Evolutionary conservation across 2,329 filamentous ascomycete genomes (phyloP).

Genomic region (Fusarium odoratissimum): DNA sequence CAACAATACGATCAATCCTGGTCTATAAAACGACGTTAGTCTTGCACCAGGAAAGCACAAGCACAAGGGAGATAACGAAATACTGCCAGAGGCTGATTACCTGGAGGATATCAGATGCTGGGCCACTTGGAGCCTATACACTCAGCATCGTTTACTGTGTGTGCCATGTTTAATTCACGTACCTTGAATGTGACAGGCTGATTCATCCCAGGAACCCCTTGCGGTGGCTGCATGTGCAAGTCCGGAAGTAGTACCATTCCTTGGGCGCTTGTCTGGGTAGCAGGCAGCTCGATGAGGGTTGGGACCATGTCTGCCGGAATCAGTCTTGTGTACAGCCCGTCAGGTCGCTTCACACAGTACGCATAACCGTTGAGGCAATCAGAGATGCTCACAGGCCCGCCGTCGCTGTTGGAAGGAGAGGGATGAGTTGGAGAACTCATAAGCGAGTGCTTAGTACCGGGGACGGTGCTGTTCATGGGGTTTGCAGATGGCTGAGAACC

Average conservation of each 20-base stretch:
- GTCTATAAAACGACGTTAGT: constrained; percentile 40
- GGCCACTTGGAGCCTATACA: constrained; percentile 39
- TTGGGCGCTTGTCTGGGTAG: constrained; percentile 50
- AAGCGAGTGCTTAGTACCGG: constrained; percentile 29
- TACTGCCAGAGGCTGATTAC: constrained; percentile 39
- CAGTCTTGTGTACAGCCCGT: constrained; percentile 34
- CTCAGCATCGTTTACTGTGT: constrained; percentile 44
- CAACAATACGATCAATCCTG: constrained; percentile 51
- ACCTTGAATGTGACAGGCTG: constrained; percentile 55
- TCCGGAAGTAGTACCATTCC: constrained; percentile 62
- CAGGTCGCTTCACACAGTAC: constrained; percentile 32
- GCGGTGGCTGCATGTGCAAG: constrained; percentile 52
- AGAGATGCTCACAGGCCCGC: constrained; percentile 30
- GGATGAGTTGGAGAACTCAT: not conserved
- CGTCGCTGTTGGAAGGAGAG: not conserved
- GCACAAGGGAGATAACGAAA: not conserved
- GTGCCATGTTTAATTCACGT: constrained; percentile 40
- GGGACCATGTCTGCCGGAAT: constrained; percentile 38
- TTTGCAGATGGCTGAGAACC: constrained; percentile 16
- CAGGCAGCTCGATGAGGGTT: constrained; percentile 56
- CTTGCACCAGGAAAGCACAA: not conserved
- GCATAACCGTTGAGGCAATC: constrained; percentile 35
- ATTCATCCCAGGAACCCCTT: constrained; percentile 53
- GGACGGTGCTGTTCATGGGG: not conserved
- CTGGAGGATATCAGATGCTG: constrained; percentile 49